These are phyloP conservation scores for Physcia stellaris DNA, from an alignment of 495 filamentous ascomycete species.

Conservation along the genomic window DNA sequence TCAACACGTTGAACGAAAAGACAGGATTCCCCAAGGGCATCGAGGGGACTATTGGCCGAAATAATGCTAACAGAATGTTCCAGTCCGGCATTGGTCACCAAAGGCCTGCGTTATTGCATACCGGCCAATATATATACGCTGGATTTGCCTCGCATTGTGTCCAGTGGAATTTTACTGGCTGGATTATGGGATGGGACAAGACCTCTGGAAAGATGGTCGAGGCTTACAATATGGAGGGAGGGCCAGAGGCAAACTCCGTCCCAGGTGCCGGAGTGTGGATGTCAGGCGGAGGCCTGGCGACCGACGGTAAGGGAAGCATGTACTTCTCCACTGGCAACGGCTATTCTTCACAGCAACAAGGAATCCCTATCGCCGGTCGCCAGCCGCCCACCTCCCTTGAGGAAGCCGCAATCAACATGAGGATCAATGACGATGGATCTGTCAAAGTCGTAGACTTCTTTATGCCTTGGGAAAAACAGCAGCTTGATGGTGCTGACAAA, in stretches of 20 bases:
- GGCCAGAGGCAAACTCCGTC: conserved; percentile 15
- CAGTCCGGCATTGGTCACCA: conserved; percentile 23
- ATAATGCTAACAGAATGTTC: conserved; percentile 22
- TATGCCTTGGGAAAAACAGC: conserved; percentile 22
- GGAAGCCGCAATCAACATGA: conserved; percentile 25
- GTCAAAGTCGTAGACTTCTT: conserved; percentile 20
- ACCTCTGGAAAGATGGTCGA: conserved; percentile 19
- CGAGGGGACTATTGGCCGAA: conserved; percentile 19
- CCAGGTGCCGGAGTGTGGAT: conserved; percentile 26
- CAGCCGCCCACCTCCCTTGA: conserved; percentile 22
- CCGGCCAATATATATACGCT: conserved; percentile 23
- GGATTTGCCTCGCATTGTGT: conserved; percentile 27
- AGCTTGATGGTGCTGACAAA: conserved; percentile 25
- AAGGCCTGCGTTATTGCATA: conserved; percentile 21
- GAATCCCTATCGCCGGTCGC: conserved; percentile 19
- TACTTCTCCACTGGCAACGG: conserved; percentile 23
- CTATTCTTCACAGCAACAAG: conserved; percentile 20
- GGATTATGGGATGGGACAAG: conserved; percentile 12
- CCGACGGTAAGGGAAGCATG: conserved; percentile 22
- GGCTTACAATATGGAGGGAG: conserved; percentile 7
- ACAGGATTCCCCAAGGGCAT: conserved; percentile 16
- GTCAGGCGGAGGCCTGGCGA: conserved; percentile 21
- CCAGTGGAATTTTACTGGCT: conserved; percentile 18
- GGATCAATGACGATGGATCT: conserved; percentile 19
- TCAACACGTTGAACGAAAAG: conserved; percentile 21